Evolutionary conservation across 257 asterid species (phyloP), one percentile per base, ranked within the genome.

Genomic region (Penstemon davidsonii): DNA sequence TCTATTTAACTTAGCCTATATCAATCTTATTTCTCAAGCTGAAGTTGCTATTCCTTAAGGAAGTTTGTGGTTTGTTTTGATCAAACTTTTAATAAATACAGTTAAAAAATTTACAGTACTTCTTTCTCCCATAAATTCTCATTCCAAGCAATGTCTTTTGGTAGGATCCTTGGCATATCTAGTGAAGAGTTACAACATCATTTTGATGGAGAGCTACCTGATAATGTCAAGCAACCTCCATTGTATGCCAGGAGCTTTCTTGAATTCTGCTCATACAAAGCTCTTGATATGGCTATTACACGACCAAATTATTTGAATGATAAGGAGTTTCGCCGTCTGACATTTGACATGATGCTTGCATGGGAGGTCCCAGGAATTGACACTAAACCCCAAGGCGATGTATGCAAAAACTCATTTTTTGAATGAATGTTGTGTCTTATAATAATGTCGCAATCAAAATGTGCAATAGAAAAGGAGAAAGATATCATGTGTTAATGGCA

Each of bases 341-440:
- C 84, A 71, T 91, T 87, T 77, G 98, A 91, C 75, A 88, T 91
- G 95, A 91, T 91, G 98, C 82, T 88, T 59, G 96, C 98, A 52
- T 91, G 98, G 98, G 98, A 91, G 80, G 84, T 64, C 63, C 92
- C 96, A 60, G 86, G 80, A 60, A 79, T 67, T 57, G 86, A 80
- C 49, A 81, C 67, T 76, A 78, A 75, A 65, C 76, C 61, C 54
- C 71, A 72, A 42, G 80, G 81, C 73, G 59, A 62, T 11, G 96
- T 91, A 75, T 68, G 87, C 74, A 67, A 67, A 61, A 69, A 66
- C 50, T 69, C 64, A 52, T 53, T 38, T 11, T 62, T 46, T 11
- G 55, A 37, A 50, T 33, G 40, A 55, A 25, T 4, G 33, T 55
- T 19, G 19, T 55, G 9, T 8, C 60, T 4, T 49, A 9, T 9